phyloP scores from a whole-genome alignment of 768 basidiomycete genomes.

The Obba rivulosa region DNA sequence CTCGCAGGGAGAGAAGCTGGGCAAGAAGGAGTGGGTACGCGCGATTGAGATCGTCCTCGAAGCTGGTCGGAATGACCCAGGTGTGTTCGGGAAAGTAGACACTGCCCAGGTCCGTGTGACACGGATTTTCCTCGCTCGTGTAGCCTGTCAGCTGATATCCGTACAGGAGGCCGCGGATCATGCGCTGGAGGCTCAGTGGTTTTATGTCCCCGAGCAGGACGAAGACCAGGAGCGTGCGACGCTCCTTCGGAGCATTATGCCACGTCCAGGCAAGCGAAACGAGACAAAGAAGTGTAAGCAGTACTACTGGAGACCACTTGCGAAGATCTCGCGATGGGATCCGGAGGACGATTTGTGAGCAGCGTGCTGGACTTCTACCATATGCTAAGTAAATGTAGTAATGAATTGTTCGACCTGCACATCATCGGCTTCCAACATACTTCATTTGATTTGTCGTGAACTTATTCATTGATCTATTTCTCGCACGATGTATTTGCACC shows the following conservation, averaged over 20 bases:
- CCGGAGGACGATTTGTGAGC: slow-evolving; percentile 48
- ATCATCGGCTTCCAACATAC: too few relatives aligned
- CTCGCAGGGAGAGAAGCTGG: slow-evolving; percentile 1
- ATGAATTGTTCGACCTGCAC: too few relatives aligned
- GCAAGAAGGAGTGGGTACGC: slow-evolving; percentile 34
- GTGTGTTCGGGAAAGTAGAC: slow-evolving; percentile 71
- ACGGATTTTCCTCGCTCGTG: slow-evolving; percentile 8
- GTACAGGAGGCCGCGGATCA: slow-evolving; percentile 32
- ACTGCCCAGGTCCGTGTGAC: slow-evolving; percentile 50
- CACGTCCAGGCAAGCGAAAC: slow-evolving; percentile 63
- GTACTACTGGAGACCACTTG: slow-evolving; percentile 76
- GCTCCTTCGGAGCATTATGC: slow-evolving; percentile 68
- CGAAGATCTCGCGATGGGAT: slow-evolving; percentile 70
- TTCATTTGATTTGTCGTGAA: too few relatives aligned
- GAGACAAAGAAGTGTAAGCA: slow-evolving; percentile 84
- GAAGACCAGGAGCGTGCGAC: slow-evolving; percentile 65
- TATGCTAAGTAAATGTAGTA: too few relatives aligned
- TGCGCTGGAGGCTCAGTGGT: slow-evolving; percentile 63
- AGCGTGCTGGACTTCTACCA: too few relatives aligned
- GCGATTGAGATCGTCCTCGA: slow-evolving; percentile 48
- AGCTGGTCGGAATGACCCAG: slow-evolving; percentile 38
- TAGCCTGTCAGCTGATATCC: background rate
- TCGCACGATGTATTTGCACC: too few relatives aligned
- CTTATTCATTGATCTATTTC: too few relatives aligned
- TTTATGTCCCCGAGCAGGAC: slow-evolving; percentile 70